These are phyloP conservation scores for Penicillium sp. DNA, from an alignment of 2,329 filamentous ascomycete genomes.

Conservation along the genomic window DNA sequence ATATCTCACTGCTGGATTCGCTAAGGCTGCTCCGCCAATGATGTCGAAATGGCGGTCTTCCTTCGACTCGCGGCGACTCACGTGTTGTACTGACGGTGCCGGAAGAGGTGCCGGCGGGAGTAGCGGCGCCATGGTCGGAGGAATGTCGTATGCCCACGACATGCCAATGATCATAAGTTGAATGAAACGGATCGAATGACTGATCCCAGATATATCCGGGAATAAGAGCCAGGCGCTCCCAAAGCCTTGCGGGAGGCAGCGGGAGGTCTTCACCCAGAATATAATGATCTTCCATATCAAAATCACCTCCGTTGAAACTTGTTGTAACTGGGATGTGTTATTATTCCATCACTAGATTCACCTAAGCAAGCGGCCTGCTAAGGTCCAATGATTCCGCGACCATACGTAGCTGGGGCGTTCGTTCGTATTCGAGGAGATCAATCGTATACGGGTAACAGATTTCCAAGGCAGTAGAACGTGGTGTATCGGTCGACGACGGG, in stretches of 20 bases:
- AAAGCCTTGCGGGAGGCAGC: constrained; percentile 62
- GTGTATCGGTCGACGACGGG: neutral
- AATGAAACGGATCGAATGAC: constrained; percentile 44
- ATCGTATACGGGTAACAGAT: neutral
- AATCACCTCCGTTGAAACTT: constrained; percentile 1
- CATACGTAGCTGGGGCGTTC: neutral
- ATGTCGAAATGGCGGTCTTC: constrained; percentile 37
- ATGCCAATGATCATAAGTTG: constrained; percentile 88
- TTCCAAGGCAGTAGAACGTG: neutral
- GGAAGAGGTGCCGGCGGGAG: constrained; percentile 45
- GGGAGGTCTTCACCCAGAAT: constrained; percentile 46
- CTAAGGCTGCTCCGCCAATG: constrained; percentile 53
- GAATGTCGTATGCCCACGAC: constrained; percentile 59
- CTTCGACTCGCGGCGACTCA: constrained; percentile 41
- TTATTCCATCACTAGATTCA: constrained; percentile 4
- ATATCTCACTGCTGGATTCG: constrained; percentile 43
- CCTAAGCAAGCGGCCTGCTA: neutral
- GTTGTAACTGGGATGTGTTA: neutral
- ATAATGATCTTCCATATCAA: constrained; percentile 24
- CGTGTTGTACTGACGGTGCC: constrained; percentile 41
- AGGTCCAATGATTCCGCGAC: neutral
- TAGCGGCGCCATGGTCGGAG: constrained; percentile 45
- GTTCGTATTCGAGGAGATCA: neutral
- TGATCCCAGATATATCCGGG: constrained; percentile 76
- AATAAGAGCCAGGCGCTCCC: constrained; percentile 68